These are phyloP conservation scores for Sequoiadendron giganteum DNA, from an alignment of 75 land plant genomes.

Conservation along the genomic window DNA sequence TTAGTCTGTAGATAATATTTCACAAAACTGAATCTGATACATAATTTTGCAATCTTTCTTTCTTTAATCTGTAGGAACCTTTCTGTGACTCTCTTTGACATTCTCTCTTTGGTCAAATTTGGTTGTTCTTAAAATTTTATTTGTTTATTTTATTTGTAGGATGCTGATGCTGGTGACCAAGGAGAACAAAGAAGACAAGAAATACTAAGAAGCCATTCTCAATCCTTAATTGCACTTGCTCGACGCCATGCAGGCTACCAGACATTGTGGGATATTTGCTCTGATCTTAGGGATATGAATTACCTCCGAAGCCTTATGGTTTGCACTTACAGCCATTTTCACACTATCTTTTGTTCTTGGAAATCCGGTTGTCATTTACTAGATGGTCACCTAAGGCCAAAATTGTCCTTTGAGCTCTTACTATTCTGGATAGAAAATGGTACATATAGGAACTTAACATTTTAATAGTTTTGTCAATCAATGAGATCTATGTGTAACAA, in stretches of 20 bases:
- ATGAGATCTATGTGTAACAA: neutral
- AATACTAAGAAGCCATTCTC: conserved; percentile 40
- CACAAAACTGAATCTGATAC: neutral
- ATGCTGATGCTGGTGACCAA: conserved; percentile 19
- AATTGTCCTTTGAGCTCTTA: neutral
- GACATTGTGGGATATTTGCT: conserved; percentile 79
- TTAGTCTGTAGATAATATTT: neutral
- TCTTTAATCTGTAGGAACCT: neutral
- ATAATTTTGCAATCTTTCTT: neutral
- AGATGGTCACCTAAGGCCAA: neutral
- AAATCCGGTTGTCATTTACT: neutral
- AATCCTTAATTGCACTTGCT: conserved; percentile 63
- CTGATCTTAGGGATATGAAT: conserved; percentile 71
- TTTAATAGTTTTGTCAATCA: neutral
- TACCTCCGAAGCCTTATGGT: conserved; percentile 88
- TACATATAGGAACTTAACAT: neutral
- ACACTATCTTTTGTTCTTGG: neutral
- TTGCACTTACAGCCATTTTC: conserved; percentile 8
- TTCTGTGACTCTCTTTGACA: neutral
- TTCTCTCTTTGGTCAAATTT: neutral
- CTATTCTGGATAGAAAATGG: neutral
- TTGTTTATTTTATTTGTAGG: conserved; percentile 21
- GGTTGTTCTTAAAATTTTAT: neutral
- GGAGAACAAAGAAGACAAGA: conserved; percentile 41
- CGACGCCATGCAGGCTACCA: conserved; percentile 85